Conservation (phyloP, 306 rosid species). For the Castanea mollissima region DNA sequence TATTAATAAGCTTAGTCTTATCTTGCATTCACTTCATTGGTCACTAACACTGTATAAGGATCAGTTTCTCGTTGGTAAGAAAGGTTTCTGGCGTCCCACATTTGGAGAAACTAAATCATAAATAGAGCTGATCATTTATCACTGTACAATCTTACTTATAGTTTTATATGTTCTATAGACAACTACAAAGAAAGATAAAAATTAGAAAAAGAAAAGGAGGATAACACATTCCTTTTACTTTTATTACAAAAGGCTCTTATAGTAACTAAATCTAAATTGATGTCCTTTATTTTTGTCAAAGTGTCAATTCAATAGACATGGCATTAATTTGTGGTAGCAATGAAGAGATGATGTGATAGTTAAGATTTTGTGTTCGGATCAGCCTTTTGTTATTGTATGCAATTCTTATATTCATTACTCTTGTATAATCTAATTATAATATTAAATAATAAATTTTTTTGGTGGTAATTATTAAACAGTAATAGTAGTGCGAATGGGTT, state of each 20-base stretch:
- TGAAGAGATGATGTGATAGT: not conserved
- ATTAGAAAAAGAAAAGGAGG: not conserved
- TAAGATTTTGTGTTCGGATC: not conserved
- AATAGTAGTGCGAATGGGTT: too few species aligned
- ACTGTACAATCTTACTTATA: not conserved
- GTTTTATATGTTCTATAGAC: conserved; percentile 8
- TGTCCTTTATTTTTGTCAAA: not conserved
- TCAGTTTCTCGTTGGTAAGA: conserved; percentile 66
- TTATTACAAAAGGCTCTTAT: not conserved
- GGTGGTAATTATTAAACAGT: too few species aligned
- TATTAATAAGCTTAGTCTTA: conserved; percentile 50
- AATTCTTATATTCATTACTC: too few species aligned
- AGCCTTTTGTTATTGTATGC: too few species aligned
- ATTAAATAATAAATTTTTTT: too few species aligned
- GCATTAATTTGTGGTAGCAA: not conserved
- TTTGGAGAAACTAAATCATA: conserved; percentile 16
- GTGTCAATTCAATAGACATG: not conserved
- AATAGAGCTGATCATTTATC: not conserved
- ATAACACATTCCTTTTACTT: not conserved
- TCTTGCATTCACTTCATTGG: conserved; percentile 77
- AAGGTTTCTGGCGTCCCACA: conserved; percentile 80
- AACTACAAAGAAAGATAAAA: not conserved
- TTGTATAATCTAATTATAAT: too few species aligned
- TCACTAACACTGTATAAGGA: conserved; percentile 47
- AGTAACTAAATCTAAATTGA: not conserved